A percentile compares a stretch with the other conserved stretches of the same genome.
Conservation (phyloP, 2,329 filamentous ascomycete species). For the Pseudogymnoascus sp. region DNA sequence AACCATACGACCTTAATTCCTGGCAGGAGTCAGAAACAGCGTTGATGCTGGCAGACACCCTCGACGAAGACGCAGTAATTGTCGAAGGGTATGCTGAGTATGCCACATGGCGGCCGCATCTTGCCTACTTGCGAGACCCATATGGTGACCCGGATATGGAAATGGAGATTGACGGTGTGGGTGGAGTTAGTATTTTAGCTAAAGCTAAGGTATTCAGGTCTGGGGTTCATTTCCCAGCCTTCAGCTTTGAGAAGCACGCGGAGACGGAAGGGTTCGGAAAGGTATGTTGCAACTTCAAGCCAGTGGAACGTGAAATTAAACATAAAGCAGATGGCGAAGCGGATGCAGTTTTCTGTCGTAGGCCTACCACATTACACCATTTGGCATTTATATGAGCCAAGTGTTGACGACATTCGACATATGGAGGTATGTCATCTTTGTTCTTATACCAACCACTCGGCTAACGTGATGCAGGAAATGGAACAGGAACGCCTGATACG, state of each 20-base stretch:
- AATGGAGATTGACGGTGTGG: conserved; percentile 98
- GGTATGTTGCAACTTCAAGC: conserved; percentile 42
- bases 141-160: conserved; percentile 98
- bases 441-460: conserved; percentile 10
- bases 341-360: conserved; percentile 92
- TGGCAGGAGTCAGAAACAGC: conserved; percentile 99
- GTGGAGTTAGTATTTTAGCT: conserved; percentile 92
- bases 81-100: conserved; percentile 99
- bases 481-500: conserved; percentile 73
- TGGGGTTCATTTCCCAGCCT: conserved; percentile 94
- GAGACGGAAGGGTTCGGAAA: conserved; percentile 99
- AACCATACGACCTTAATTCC: conserved; percentile 96
- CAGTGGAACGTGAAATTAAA: conserved; percentile 11
- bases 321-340: conserved; percentile 73
- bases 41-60: conserved; percentile 80
- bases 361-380: conserved; percentile 96
- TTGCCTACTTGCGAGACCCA: conserved; percentile 92
- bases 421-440: conserved; percentile 61
- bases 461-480: conserved; percentile 60
- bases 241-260: conserved; percentile 97
- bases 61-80: conserved; percentile 97
- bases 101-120: conserved; percentile 92
- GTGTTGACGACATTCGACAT: conserved; percentile 89
- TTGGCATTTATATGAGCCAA: conserved; percentile 99
- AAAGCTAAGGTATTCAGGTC: conserved; percentile 93